These are phyloP conservation scores for Salvia rosmarinus DNA, from an alignment of 257 asterid species.

Conservation along the genomic window DNA sequence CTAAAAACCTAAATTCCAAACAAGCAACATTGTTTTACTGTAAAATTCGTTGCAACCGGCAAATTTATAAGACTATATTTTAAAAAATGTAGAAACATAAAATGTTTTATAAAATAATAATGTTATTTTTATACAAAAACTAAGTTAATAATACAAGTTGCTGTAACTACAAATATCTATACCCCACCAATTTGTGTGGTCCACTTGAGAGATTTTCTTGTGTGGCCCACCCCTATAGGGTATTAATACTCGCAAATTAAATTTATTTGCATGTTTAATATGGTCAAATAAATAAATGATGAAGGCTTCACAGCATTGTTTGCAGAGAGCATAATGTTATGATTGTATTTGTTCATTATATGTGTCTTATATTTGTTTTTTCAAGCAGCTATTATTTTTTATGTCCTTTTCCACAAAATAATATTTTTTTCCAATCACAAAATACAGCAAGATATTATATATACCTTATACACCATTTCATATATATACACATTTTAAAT, in stretches of 20 bases:
- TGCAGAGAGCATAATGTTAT: constrained; percentile 39
- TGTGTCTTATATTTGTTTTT: constrained; percentile 37
- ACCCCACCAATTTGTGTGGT: constrained; percentile 40
- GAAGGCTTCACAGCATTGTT: constrained; percentile 37
- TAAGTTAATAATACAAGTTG: constrained; percentile 24
- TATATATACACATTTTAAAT: background rate
- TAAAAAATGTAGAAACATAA: too few relatives aligned
- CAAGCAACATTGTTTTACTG: background rate
- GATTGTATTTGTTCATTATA: constrained; percentile 43
- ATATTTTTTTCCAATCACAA: constrained; percentile 37
- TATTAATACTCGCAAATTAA: background rate
- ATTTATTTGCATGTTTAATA: constrained; percentile 9
- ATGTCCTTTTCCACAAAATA: constrained; percentile 11
- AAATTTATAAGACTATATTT: too few relatives aligned
- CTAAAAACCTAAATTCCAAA: constrained; percentile 7
- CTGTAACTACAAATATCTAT: constrained; percentile 26
- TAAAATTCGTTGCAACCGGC: too few relatives aligned
- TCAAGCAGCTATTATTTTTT: constrained; percentile 21
- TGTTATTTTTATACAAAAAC: background rate
- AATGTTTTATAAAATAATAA: too few relatives aligned
- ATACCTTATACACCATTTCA: background rate
- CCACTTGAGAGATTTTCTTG: constrained; percentile 38
- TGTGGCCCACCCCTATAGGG: constrained; percentile 24
- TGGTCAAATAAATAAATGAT: constrained; percentile 41
- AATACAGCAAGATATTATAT: background rate